These are phyloP conservation scores for Jaapia argillacea DNA, from an alignment of 768 basidiomycete genomes.

Conservation along the genomic window DNA sequence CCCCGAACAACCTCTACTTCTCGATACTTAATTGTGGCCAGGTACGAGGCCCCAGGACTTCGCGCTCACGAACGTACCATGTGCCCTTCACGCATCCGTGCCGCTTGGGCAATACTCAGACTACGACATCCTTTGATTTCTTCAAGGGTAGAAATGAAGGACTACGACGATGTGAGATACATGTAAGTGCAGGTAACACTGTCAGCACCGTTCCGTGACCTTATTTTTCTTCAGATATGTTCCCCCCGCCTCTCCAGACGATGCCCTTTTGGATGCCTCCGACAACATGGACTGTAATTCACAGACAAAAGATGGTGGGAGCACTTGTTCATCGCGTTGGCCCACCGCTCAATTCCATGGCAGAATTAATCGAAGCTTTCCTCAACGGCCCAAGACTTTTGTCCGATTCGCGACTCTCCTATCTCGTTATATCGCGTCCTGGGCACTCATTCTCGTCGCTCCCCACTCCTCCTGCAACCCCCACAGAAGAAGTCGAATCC, in stretches of 20 bases:
- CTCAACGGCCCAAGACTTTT: conserved; percentile 73
- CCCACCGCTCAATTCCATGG: neutral
- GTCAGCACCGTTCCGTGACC: neutral
- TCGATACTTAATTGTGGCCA: conserved; percentile 15
- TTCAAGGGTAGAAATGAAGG: conserved; percentile 45
- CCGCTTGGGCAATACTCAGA: conserved; percentile 67
- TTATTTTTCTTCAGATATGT: conserved; percentile 28
- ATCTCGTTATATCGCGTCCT: conserved; percentile 39
- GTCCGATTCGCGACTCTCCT: conserved; percentile 55
- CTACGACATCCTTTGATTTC: conserved; percentile 65
- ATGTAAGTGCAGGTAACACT: conserved; percentile 31
- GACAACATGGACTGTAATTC: conserved; percentile 37
- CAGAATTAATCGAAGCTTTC: conserved; percentile 58
- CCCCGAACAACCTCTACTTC: neutral
- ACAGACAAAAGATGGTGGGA: conserved; percentile 47
- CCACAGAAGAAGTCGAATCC: neutral
- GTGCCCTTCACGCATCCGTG: conserved; percentile 33
- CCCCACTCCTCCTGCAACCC: neutral
- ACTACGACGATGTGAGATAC: conserved; percentile 58
- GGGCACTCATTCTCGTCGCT: neutral
- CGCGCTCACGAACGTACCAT: conserved; percentile 33
- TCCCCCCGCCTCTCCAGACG: conserved; percentile 29
- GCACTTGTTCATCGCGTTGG: conserved; percentile 1
- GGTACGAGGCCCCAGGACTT: conserved; percentile 76
- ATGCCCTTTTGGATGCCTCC: conserved; percentile 38